Percentiles rank a stretch among this genome's conserved stretches.
These are phyloP conservation scores for Cucumis cinereus DNA, from an alignment of 306 rosid genomes.

Conservation along the genomic window DNA sequence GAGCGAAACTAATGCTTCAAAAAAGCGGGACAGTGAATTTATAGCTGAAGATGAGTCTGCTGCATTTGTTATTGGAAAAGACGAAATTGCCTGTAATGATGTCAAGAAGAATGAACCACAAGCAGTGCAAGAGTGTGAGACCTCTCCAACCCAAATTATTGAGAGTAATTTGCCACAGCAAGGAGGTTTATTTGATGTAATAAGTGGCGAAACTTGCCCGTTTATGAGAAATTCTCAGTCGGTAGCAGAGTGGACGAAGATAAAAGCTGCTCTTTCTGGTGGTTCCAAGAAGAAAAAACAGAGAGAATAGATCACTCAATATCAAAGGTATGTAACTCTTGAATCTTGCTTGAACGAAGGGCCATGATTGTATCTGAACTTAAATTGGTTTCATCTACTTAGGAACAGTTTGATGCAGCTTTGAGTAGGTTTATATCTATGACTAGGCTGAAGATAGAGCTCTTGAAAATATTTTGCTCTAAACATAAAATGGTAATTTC, in stretches of 20 bases:
- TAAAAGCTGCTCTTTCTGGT: constrained; percentile 60
- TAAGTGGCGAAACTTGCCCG: constrained; percentile 40
- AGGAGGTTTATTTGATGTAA: constrained; percentile 18
- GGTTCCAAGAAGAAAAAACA: constrained; percentile 5
- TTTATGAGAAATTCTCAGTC: constrained; percentile 74
- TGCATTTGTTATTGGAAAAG: constrained; percentile 5
- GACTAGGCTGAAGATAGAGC: no score
- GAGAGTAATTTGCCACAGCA: constrained; percentile 24
- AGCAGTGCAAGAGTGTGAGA: constrained; percentile 6
- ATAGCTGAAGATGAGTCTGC: constrained; percentile 12
- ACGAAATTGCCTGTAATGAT: not conserved
- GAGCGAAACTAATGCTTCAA: not conserved
- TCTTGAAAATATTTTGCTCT: no score
- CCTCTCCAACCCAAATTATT: constrained; percentile 9
- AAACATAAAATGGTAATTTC: no score
- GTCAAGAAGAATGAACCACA: constrained; percentile 18
- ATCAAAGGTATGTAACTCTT: not conserved
- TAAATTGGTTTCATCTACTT: not conserved
- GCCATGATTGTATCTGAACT: not conserved
- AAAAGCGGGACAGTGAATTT: constrained; percentile 10
- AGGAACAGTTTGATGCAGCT: not conserved
- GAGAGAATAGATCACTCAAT: not conserved
- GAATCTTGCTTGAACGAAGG: not conserved
- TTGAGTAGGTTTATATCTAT: not conserved
- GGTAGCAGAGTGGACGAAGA: constrained; percentile 57